Percentiles rank a stretch among this genome's conserved stretches.
These are phyloP conservation scores for Musa troglodytarum DNA, from an alignment of 176 grass and related monocot species.

Conservation along the genomic window DNA sequence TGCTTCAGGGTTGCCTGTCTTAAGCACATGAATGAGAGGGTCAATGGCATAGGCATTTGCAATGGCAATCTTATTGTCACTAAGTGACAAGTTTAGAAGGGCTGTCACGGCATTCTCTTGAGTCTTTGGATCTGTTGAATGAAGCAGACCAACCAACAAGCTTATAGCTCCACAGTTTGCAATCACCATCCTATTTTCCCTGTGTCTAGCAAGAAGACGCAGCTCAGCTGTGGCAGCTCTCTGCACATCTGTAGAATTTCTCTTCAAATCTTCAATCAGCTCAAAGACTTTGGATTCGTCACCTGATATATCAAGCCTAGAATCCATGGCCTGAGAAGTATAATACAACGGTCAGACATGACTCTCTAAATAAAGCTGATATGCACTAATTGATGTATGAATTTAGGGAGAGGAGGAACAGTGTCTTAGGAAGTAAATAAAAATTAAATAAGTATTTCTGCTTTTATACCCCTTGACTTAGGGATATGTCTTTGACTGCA, in stretches of 20 bases:
- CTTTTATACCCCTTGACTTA: background rate
- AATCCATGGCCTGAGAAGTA: slow-evolving; percentile 47
- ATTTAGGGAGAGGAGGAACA: background rate
- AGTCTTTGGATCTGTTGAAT: slow-evolving; percentile 37
- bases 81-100: slow-evolving; percentile 67
- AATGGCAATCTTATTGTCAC: slow-evolving; percentile 72
- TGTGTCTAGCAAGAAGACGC: slow-evolving; percentile 48
- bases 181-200: slow-evolving; percentile 52
- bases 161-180: slow-evolving; percentile 47
- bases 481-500: background rate
- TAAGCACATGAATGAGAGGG: slow-evolving; percentile 62
- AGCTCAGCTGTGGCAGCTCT: slow-evolving; percentile 48
- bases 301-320: slow-evolving; percentile 37
- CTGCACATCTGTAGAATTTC: slow-evolving; percentile 36
- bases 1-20: slow-evolving; percentile 57
- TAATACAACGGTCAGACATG: too few relatives aligned
- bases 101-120: slow-evolving; percentile 73
- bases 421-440: background rate
- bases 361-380: background rate
- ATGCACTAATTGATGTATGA: background rate
- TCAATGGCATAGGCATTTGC: slow-evolving; percentile 48
- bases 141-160: slow-evolving; percentile 51
- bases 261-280: slow-evolving; percentile 56
- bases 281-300: slow-evolving; percentile 35
- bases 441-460: background rate